phyloP scores from a whole-genome alignment of 768 basidiomycete genomes.

The Collybiopsis confluens region DNA sequence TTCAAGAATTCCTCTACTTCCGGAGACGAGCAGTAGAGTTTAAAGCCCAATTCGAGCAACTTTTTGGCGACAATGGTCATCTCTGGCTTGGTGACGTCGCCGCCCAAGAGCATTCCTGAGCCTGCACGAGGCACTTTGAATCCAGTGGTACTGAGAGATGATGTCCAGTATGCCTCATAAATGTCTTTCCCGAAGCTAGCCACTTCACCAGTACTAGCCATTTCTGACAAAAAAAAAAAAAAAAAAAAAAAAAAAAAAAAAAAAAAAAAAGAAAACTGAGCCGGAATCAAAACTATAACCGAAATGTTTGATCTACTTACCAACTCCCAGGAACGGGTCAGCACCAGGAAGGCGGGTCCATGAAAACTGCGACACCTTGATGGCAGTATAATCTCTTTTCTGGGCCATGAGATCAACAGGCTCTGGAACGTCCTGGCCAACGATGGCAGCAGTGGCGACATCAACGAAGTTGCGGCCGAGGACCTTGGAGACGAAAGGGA shows the following conservation, averaged over 20 bases:
- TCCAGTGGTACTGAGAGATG: conserved; percentile 91
- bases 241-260: too few species aligned
- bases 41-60: conserved; percentile 86
- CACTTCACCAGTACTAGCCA: conserved; percentile 98
- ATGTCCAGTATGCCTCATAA: conserved; percentile 94
- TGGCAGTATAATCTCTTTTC: conserved; percentile 85
- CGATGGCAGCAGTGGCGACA: conserved; percentile 84
- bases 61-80: conserved; percentile 79
- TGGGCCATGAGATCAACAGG: conserved; percentile 90
- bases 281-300: neutral
- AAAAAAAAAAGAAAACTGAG: too few species aligned
- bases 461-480: conserved; percentile 97
- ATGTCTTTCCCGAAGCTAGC: conserved; percentile 93
- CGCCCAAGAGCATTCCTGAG: conserved; percentile 90
- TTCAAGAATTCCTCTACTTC: conserved; percentile 81
- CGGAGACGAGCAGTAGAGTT: conserved; percentile 84
- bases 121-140: conserved; percentile 85
- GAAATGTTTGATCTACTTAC: conserved; percentile 48
- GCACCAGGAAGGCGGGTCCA: conserved; percentile 97
- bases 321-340: conserved; percentile 94
- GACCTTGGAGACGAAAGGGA: conserved; percentile 99
- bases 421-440: conserved; percentile 80
- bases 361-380: conserved; percentile 98
- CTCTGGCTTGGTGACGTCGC: conserved; percentile 84
- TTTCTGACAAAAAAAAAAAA: too few species aligned